Evolutionary conservation across 108 stramenopile genomes (phyloP), one percentile per base, ranked within the genome.

Genomic region (Nitzschia sp.): DNA sequence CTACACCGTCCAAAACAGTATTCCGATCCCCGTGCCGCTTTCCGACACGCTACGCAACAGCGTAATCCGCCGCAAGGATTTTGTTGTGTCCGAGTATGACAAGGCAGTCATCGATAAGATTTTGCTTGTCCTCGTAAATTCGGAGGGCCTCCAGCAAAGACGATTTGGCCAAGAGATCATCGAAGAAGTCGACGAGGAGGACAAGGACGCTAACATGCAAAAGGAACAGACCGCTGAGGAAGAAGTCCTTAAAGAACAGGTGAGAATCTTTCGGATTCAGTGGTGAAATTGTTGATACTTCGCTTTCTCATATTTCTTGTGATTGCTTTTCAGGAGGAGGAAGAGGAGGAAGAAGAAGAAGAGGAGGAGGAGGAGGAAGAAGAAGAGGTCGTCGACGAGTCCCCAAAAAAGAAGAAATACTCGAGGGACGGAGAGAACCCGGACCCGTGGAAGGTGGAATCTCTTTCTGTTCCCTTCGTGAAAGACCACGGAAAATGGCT

Each of bases 241-340:
- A 80, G 98, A 98, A 73, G 95, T 96, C 3, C 80, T 97, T 25
- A 96, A 98, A 66, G 99, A 99, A 70, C 95, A 97, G 79, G 98
- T 77, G 61, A 19, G 81, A 62, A 54, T 55, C 32, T 51, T 23
- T 5, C 2, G 46, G 21, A 15, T 42, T 49, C 13, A 27, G n/a
- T 70, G 62, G 24, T 27, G 60, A 76, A 26, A 28, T 9, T 34
- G 84, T 4, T 62, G 51, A 15, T 9, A 61, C 24, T 62, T 29
- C 1, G 21, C 13, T 19, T 2, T 48, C 11, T 59, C 1, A 49
- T 29, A 49, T 54, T 36, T 46, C 21, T 59, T 27, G 26, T 32
- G 51, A 21, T 75, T 56, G 32, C n/a, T 33, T 78, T 32, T 68
- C 70, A 82, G 93, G 79, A 90, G 56, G 89, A 95, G 71, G 95